phyloP scores from a whole-genome alignment of 192 early-diverging fungal genomes.

The Lunasporangiospora selenospora region DNA sequence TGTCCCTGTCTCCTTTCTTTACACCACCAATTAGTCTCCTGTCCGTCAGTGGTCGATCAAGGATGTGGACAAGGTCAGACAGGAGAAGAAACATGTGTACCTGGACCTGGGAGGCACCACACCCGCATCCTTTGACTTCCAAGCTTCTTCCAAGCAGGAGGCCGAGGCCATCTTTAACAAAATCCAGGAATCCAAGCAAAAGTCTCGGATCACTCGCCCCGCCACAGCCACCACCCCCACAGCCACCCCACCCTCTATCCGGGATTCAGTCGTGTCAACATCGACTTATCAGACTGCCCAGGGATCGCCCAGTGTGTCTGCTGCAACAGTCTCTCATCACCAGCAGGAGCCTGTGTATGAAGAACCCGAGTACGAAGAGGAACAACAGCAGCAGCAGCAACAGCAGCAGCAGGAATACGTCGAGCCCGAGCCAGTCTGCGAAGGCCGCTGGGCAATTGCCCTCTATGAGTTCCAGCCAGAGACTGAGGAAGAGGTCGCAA shows the following conservation, averaged over 20 bases:
- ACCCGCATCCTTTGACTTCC: slow-evolving; percentile 67
- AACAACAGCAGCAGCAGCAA: slow-evolving; percentile 11
- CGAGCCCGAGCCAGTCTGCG: slow-evolving; percentile 35
- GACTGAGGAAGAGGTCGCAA: slow-evolving; percentile 87
- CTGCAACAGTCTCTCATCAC: slow-evolving; percentile 14
- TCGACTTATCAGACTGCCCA: slow-evolving; percentile 44
- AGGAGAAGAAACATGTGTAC: slow-evolving; percentile 69
- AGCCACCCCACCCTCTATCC: slow-evolving; percentile 31
- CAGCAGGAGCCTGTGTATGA: slow-evolving; percentile 26
- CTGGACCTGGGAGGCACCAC: slow-evolving; percentile 65
- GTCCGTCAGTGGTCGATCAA: slow-evolving; percentile 64
- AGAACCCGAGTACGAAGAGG: slow-evolving; percentile 35
- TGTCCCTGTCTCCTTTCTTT: neutral
- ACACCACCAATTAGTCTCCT: slow-evolving; percentile 40
- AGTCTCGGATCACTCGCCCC: slow-evolving; percentile 56
- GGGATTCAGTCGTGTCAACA: slow-evolving; percentile 33
- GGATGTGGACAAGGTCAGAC: slow-evolving; percentile 64
- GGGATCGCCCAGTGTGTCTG: slow-evolving; percentile 24
- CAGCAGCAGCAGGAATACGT: slow-evolving; percentile 18
- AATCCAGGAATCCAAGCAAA: slow-evolving; percentile 58
- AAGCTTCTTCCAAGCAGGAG: slow-evolving; percentile 65
- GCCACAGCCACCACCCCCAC: slow-evolving; percentile 10
- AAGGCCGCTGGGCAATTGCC: slow-evolving; percentile 44
- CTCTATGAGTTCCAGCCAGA: slow-evolving; percentile 87
- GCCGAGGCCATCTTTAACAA: slow-evolving; percentile 72